These are phyloP conservation scores for Scleromitrula shiraiana DNA, from an alignment of 2,329 filamentous ascomycete genomes.

Conservation along the genomic window DNA sequence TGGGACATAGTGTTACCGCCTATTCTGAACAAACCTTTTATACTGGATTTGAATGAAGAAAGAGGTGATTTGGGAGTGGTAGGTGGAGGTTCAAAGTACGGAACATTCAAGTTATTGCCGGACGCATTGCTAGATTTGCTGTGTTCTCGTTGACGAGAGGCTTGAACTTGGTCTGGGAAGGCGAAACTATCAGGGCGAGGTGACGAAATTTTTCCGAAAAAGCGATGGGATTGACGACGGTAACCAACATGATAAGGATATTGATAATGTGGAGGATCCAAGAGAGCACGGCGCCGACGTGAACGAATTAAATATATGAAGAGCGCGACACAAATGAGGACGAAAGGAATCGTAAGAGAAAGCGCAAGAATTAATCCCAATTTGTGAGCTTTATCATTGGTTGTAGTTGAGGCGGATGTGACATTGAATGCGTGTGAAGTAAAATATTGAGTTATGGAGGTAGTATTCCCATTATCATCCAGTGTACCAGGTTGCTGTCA, in stretches of 20 bases:
- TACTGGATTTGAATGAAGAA: background rate
- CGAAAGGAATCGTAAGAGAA: constrained; percentile 4
- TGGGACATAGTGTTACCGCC: background rate
- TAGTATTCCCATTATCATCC: background rate
- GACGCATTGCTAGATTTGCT: background rate
- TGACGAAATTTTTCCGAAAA: background rate
- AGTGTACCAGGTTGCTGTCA: background rate
- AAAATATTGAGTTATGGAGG: background rate
- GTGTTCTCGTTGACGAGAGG: background rate
- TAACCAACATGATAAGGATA: constrained; percentile 6
- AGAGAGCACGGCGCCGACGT: background rate
- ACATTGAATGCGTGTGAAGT: constrained; percentile 3
- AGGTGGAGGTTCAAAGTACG: constrained; percentile 2
- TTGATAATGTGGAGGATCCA: background rate
- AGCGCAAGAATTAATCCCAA: constrained; percentile 4
- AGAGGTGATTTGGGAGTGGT: constrained; percentile 3
- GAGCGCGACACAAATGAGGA: constrained; percentile 1
- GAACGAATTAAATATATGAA: constrained; percentile 3
- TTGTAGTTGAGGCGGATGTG: background rate
- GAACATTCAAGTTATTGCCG: background rate
- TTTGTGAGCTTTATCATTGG: constrained; percentile 2
- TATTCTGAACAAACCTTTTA: background rate
- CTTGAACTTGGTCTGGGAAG: background rate
- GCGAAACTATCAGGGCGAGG: background rate
- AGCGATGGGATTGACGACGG: background rate